Evolutionary conservation across 2,329 filamentous ascomycete genomes (phyloP).

Genomic region (Diaporthe caulivora): DNA sequence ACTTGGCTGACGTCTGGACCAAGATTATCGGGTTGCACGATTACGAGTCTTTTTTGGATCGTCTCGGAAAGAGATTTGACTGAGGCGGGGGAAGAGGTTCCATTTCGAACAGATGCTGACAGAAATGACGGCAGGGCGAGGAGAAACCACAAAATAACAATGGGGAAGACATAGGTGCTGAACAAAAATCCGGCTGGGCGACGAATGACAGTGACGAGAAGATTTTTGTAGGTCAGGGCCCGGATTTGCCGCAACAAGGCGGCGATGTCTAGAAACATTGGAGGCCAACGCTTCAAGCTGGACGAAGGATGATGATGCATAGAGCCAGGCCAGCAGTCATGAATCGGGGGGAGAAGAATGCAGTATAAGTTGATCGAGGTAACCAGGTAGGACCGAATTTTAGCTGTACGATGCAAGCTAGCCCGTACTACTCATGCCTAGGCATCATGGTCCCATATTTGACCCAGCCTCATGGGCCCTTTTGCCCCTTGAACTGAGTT

Average conservation of each 20-base stretch:
- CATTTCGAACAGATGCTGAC: not conserved
- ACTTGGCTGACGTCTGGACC: constrained; percentile 6
- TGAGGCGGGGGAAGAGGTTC: not conserved
- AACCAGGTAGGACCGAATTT: too few species aligned
- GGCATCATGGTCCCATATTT: not conserved
- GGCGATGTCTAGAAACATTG: not conserved
- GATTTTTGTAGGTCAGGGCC: not conserved
- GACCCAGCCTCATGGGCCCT: not conserved
- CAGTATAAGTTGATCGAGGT: constrained; percentile 5
- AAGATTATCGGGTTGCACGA: not conserved
- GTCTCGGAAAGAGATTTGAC: constrained; percentile 10
- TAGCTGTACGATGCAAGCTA: not conserved
- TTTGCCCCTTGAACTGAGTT: not conserved
- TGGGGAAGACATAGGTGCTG: constrained; percentile 5
- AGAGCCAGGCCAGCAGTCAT: not conserved
- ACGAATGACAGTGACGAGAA: not conserved
- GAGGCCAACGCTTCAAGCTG: not conserved
- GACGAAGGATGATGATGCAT: not conserved
- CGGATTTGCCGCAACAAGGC: not conserved
- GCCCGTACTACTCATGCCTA: not conserved
- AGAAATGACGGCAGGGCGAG: not conserved
- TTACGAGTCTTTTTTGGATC: not conserved
- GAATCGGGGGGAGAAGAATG: not conserved
- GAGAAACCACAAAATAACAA: not conserved
- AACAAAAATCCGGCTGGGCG: not conserved